Base-by-base conservation (phyloP, 768 basidiomycete species). In the Pulveroboletus sp. region DNA sequence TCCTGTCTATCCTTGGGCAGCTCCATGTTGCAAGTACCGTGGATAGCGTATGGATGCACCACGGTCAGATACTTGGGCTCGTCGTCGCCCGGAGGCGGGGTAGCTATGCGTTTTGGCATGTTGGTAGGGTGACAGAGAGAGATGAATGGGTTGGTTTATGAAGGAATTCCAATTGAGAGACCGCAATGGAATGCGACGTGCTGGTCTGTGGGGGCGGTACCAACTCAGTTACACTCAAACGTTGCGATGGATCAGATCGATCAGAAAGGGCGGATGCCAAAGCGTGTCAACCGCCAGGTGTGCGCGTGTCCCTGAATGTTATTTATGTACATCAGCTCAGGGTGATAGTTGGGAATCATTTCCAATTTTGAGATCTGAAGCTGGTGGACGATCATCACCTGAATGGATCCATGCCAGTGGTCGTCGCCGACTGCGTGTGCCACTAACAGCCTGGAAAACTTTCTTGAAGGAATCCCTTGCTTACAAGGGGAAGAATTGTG, bases 41-140 rank as follows among this genome's bases (percentile, higher is more conserved):
- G 57, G 47, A 59, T 60, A 0, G 75, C 75, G 48, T 74, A 78
- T 0, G 76, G 77, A 32, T 71, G 51, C 1, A 73, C 70, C 54
- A 78, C 70, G n/a, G 72, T 70, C 6, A 78, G 60, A 51, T 73
- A 77, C 31, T 64, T 59, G 0, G 76, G 75, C 42, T 75, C 77
- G 29, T 77, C 76, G 29, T 74, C 69, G 7, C 57, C 58, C 10
- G 73, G 73, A 9, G 72, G 73, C 2, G 75, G 76, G 4, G 76
- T 76, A 34, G 58, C 49, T 5, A 62, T 46, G 13, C 76, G 75
- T 56, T 76, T 75, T 1, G 71, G 70, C 76, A 76, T 63, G 57
- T 31, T 61, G 49, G 52, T 39, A 2, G 35, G 52, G 9, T 43
- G 10, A 10, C 24, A 38, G 43, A 32, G 12, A 26, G 55, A 20